Evolutionary conservation across 345 rosid genomes (phyloP).

Genomic region (Jatropha curcas): DNA sequence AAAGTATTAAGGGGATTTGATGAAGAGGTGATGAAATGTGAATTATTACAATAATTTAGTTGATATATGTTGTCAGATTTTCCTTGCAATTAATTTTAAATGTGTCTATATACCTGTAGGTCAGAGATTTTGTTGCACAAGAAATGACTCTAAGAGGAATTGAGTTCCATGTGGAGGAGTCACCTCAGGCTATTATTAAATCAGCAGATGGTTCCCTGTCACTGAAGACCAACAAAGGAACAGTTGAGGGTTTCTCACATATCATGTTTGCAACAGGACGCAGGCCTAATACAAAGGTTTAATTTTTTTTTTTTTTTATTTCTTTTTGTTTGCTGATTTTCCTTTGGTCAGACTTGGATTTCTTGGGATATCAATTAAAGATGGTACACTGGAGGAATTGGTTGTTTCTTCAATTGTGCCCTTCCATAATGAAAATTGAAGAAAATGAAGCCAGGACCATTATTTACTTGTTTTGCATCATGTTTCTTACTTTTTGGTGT

Average conservation of each 20-base stretch:
- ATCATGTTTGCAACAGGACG: slow-evolving; percentile 99
- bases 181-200: slow-evolving; percentile 80
- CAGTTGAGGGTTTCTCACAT: slow-evolving; percentile 84
- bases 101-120: slow-evolving; percentile 34
- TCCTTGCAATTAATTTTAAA: not conserved
- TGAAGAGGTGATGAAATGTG: slow-evolving; percentile 66
- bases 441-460: not conserved
- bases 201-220: slow-evolving; percentile 78
- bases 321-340: not conserved
- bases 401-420: not conserved
- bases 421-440: not conserved
- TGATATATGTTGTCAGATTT: not conserved
- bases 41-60: not conserved
- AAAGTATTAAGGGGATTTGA: slow-evolving; percentile 92
- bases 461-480: not conserved
- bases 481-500: not conserved
- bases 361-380: not conserved
- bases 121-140: slow-evolving; percentile 86
- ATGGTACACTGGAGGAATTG: not conserved
- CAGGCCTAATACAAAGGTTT: slow-evolving; percentile 85
- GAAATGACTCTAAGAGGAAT: slow-evolving; percentile 91
- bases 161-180: slow-evolving; percentile 84
- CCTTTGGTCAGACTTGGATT: not conserved
- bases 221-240: slow-evolving; percentile 83
- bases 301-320: not conserved